Conservation (phyloP, 2,329 filamentous ascomycete species). For the Sphaerulina populicola region DNA sequence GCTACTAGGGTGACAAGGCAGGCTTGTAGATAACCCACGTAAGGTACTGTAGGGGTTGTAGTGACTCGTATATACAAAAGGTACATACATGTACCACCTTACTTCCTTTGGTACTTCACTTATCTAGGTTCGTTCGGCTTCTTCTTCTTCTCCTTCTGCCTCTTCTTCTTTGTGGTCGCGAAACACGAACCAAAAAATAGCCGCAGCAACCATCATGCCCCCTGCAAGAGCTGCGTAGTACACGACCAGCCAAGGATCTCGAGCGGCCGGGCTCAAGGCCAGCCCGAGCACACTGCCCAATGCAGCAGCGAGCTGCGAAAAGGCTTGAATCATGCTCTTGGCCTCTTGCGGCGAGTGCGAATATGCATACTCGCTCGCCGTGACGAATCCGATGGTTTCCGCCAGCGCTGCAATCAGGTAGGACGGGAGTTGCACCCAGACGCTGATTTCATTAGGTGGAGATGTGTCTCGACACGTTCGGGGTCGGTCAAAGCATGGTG, state of each 20-base stretch:
- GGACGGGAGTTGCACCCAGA: slow-evolving; percentile 37
- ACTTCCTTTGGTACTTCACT: too few relatives aligned
- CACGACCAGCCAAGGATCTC: slow-evolving; percentile 11
- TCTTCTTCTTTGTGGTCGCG: neutral
- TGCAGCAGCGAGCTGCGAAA: slow-evolving; percentile 30
- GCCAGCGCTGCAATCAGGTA: slow-evolving; percentile 36
- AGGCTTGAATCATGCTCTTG: slow-evolving; percentile 34
- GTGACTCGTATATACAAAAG: too few relatives aligned
- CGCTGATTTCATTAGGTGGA: slow-evolving; percentile 31
- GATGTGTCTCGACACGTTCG: slow-evolving; percentile 24
- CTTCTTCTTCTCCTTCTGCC: too few relatives aligned
- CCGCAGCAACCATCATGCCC: slow-evolving; percentile 5
- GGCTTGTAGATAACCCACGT: too few relatives aligned
- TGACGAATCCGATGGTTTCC: slow-evolving; percentile 40
- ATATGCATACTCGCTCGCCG: slow-evolving; percentile 40
- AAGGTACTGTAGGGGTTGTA: too few relatives aligned
- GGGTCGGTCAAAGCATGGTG: slow-evolving; percentile 33
- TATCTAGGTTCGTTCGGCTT: too few relatives aligned
- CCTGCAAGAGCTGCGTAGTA: slow-evolving; percentile 11
- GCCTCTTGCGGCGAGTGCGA: slow-evolving; percentile 38
- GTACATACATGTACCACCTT: too few relatives aligned
- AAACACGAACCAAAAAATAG: slow-evolving; percentile 10
- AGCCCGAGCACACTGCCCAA: slow-evolving; percentile 30
- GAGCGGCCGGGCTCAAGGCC: slow-evolving; percentile 26
- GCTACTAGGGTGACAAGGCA: too few relatives aligned